A percentile compares a stretch with the other conserved stretches of the same genome.
These are phyloP conservation scores for Exobasidium cylindrosporum DNA, from an alignment of 1,284 basidiomycete species.

Conservation along the genomic window DNA sequence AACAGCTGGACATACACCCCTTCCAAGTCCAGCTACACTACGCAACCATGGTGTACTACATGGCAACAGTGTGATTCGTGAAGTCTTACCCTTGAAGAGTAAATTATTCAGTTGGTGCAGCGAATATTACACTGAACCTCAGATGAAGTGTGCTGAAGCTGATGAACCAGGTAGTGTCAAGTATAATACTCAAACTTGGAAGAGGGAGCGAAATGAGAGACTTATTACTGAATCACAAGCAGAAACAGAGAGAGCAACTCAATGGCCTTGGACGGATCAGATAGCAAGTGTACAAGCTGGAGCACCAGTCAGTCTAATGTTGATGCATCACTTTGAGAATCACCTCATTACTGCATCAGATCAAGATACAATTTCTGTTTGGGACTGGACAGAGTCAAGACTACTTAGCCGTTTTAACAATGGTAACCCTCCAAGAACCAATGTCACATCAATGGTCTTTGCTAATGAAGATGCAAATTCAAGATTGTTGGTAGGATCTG, in stretches of 20 bases:
- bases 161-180: constrained; percentile 91
- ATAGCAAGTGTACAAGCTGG: constrained; percentile 66
- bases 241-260: not conserved
- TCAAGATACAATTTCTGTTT: constrained; percentile 82
- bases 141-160: constrained; percentile 69
- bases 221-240: constrained; percentile 63
- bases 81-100: constrained; percentile 78
- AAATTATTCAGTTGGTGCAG: constrained; percentile 92
- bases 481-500: constrained; percentile 80
- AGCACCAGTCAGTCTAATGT: constrained; percentile 60
- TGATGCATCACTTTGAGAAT: constrained; percentile 88
- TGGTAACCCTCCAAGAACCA: constrained; percentile 75
- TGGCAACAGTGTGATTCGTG: constrained; percentile 28
- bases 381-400: constrained; percentile 84
- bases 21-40: constrained; percentile 17
- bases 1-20: constrained; percentile 29
- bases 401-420: constrained; percentile 82
- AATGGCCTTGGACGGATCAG: constrained; percentile 1
- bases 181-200: constrained; percentile 95
- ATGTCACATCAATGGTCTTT: constrained; percentile 84
- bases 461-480: constrained; percentile 95
- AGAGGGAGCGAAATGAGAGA: constrained; percentile 83
- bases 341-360: constrained; percentile 84
- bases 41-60: not conserved
- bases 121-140: constrained; percentile 96